A percentile compares a stretch with the other conserved stretches of the same genome.
These are phyloP conservation scores for Xylaria sp. DNA, from an alignment of 2,329 filamentous ascomycete genomes.

Conservation along the genomic window DNA sequence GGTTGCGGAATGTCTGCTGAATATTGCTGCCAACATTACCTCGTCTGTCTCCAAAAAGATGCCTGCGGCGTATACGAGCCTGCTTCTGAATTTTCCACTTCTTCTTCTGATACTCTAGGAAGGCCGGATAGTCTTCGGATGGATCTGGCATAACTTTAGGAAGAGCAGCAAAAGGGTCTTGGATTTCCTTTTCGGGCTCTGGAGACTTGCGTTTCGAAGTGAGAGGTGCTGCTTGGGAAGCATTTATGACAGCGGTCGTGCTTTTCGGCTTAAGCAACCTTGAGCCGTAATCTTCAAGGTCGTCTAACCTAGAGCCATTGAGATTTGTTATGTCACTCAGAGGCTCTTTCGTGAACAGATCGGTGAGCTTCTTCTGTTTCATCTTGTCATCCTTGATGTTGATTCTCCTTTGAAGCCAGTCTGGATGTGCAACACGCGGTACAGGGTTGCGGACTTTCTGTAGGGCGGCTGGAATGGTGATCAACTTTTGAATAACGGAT, in stretches of 20 bases:
- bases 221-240: conserved; percentile 65
- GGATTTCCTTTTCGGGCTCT: conserved; percentile 69
- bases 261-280: conserved; percentile 74
- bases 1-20: conserved; percentile 83
- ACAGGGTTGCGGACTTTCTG: conserved; percentile 97
- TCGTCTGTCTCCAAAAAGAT: conserved; percentile 90
- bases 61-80: conserved; percentile 83
- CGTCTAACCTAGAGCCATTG: conserved; percentile 65
- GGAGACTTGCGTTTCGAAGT: conserved; percentile 79
- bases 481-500: conserved; percentile 97
- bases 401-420: conserved; percentile 95
- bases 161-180: conserved; percentile 83
- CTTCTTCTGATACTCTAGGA: conserved; percentile 93
- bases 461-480: conserved; percentile 95
- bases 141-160: conserved; percentile 87
- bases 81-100: conserved; percentile 99
- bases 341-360: conserved; percentile 80
- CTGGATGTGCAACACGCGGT: conserved; percentile 90
- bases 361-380: conserved; percentile 99
- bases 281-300: conserved; percentile 85
- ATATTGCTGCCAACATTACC: conserved; percentile 72
- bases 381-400: conserved; percentile 96
- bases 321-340: conserved; percentile 78
- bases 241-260: conserved; percentile 62
- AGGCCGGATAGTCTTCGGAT: conserved; percentile 86